phyloP scores from a whole-genome alignment of 2,329 filamentous ascomycete species.

The Cladophialophora chaetospira region DNA sequence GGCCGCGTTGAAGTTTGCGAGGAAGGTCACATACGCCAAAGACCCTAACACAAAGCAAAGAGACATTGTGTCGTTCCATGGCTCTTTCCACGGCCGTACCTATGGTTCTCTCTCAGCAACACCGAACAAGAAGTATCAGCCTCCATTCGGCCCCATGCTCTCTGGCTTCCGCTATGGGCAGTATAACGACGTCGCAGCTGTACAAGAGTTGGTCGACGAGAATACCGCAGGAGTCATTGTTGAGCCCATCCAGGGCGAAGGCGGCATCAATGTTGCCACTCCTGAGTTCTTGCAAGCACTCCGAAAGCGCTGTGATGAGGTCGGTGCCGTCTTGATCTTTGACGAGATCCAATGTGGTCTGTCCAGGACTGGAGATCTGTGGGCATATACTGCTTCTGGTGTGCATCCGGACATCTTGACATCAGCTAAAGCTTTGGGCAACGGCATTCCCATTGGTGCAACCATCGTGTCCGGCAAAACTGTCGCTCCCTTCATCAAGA shows the following conservation, averaged over 20 bases:
- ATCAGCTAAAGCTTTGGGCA: constrained; percentile 92
- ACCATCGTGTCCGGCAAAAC: constrained; percentile 64
- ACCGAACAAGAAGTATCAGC: constrained; percentile 96
- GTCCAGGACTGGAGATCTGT: constrained; percentile 80
- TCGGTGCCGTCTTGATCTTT: constrained; percentile 86
- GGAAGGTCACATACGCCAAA: constrained; percentile 79
- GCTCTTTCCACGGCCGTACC: constrained; percentile 93
- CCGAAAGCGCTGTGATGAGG: constrained; percentile 79
- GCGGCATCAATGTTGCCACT: constrained; percentile 81
- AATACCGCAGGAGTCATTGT: constrained; percentile 92
- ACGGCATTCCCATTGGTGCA: constrained; percentile 93
- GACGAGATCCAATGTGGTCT: constrained; percentile 98
- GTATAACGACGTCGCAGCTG: constrained; percentile 76
- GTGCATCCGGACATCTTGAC: constrained; percentile 94
- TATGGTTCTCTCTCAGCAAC: constrained; percentile 96
- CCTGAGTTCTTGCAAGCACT: constrained; percentile 82
- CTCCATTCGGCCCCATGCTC: constrained; percentile 91
- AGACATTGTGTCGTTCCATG: constrained; percentile 87
- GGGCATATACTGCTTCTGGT: constrained; percentile 68
- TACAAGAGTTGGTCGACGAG: constrained; percentile 75
- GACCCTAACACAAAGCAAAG: constrained; percentile 72
- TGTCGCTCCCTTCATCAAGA: constrained; percentile 69
- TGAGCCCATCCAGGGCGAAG: constrained; percentile 96
- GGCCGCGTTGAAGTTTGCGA: constrained; percentile 93
- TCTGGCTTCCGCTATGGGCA: constrained; percentile 86